phyloP scores from a whole-genome alignment of 805 yeast species.

The Kodamaea kakaduensis region DNA sequence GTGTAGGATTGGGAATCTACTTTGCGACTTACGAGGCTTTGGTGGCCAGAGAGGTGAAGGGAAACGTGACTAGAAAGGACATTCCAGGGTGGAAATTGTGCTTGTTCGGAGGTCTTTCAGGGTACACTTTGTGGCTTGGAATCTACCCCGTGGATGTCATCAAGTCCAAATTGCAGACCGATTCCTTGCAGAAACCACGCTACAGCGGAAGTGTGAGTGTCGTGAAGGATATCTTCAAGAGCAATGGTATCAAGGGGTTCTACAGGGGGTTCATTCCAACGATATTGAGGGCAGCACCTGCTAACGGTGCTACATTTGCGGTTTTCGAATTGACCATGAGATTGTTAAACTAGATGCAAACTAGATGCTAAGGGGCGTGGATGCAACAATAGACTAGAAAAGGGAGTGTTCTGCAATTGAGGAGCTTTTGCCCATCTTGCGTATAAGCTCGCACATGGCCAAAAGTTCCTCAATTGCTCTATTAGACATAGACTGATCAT shows the following conservation, averaged over 20 bases:
- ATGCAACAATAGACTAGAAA: no score
- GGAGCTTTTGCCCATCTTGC: no score
- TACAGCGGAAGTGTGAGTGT: conserved; percentile 62
- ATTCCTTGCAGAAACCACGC: conserved; percentile 53
- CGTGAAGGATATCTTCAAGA: conserved; percentile 45
- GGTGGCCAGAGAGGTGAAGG: conserved; percentile 59
- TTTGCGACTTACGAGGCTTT: conserved; percentile 89
- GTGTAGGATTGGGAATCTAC: conserved; percentile 93
- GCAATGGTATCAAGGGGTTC: conserved; percentile 72
- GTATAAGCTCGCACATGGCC: no score
- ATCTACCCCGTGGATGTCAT: conserved; percentile 88
- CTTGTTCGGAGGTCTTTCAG: conserved; percentile 84
- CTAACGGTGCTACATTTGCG: conserved; percentile 94
- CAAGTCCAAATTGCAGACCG: conserved; percentile 80
- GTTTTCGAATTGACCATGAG: conserved; percentile 91
- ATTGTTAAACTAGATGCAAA: conserved; percentile 23
- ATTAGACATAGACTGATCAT: no score
- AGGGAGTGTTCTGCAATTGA: no score
- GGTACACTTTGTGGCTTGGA: conserved; percentile 82
- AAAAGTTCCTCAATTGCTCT: no score
- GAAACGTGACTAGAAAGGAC: conserved; percentile 54
- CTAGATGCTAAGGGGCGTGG: no score
- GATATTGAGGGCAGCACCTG: conserved; percentile 94
- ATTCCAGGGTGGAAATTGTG: conserved; percentile 88
- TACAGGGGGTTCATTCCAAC: conserved; percentile 92